Percentiles rank a stretch among this genome's conserved stretches.
Evolutionary conservation across 441 rosid genomes (phyloP).

Genomic region (Brassica hybrid): DNA sequence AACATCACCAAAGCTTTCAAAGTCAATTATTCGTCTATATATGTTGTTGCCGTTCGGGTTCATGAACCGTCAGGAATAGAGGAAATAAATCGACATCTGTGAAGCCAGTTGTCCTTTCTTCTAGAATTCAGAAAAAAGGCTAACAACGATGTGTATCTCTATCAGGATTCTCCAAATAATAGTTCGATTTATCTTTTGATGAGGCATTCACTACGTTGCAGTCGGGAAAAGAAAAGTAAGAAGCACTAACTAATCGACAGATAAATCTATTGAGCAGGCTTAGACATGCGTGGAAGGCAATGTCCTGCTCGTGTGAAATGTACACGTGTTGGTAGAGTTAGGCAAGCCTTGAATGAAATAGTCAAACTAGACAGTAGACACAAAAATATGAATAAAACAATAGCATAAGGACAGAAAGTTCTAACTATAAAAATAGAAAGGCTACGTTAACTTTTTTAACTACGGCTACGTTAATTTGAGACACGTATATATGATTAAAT

Average conservation of each 20-base stretch:
- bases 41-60: constrained; percentile 5
- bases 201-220: constrained; percentile 28
- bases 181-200: constrained; percentile 10
- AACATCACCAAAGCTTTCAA: constrained; percentile 1
- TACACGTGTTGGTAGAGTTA: constrained; percentile 37
- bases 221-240: background rate
- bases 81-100: constrained; percentile 25
- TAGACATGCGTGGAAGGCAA: constrained; percentile 23
- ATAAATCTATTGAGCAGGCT: background rate
- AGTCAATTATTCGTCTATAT: background rate
- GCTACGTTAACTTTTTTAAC: background rate
- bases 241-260: too few relatives aligned
- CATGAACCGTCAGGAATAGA: constrained; percentile 19
- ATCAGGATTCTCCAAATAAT: constrained; percentile 25
- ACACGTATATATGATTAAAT: constrained; percentile 27
- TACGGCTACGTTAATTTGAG: background rate
- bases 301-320: constrained; percentile 30
- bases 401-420: constrained; percentile 3
- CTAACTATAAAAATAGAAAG: constrained; percentile 13
- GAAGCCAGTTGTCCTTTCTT: constrained; percentile 39
- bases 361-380: constrained; percentile 23
- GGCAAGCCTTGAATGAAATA: constrained; percentile 33
- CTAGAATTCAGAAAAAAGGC: constrained; percentile 26
- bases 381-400: background rate
- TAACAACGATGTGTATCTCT: constrained; percentile 28